Evolutionary conservation across 2,329 filamentous ascomycete genomes (phyloP), one percentile per base, ranked within the genome.

Genomic region (Sporothrix inflata): DNA sequence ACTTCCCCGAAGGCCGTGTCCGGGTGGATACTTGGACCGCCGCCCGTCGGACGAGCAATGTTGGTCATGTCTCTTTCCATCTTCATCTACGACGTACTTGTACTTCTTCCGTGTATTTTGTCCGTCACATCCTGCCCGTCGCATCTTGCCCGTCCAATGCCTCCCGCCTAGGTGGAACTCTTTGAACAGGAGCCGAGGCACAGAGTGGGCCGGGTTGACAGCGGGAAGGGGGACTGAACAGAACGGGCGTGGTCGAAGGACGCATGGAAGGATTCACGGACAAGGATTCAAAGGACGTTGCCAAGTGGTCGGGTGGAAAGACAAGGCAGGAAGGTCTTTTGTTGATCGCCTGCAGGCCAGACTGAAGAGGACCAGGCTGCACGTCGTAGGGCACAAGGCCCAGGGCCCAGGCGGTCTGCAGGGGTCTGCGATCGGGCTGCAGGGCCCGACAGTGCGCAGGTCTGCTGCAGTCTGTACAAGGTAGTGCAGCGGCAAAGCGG

Each of bases 271-370:
- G 30, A 34, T 57, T 16, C 14, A 47, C n/a, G n/a, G n/a, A n/a
- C n/a, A 53, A 57, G 53, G 30, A 34, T 57, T 16, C 14, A 47
- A 47, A 1, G 45, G 21, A 27, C n/a, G 51, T 53, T 53, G 51
- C 51, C 51, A 53, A 27, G 51, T 53, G 21, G 51, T 53, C 51
- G 51, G n/a, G n/a, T n/a, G n/a, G n/a, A n/a, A n/a, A n/a, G n/a
- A n/a, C n/a, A n/a, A n/a, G n/a, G n/a, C n/a, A n/a, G n/a, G n/a
- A n/a, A n/a, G n/a, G n/a, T n/a, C n/a, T n/a, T n/a, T n/a, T n/a
- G n/a, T n/a, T n/a, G n/a, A n/a, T n/a, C n/a, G 51, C 30, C 30
- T 3, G 30, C 30, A 34, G 30, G 30, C 30, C 30, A 34, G 30
- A 34, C 30, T 3, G 30, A 34, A 3, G 6, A 34, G 3, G 30